phyloP scores from a whole-genome alignment of 148 eudicot genomes.

The Gaultheria prostrata region DNA sequence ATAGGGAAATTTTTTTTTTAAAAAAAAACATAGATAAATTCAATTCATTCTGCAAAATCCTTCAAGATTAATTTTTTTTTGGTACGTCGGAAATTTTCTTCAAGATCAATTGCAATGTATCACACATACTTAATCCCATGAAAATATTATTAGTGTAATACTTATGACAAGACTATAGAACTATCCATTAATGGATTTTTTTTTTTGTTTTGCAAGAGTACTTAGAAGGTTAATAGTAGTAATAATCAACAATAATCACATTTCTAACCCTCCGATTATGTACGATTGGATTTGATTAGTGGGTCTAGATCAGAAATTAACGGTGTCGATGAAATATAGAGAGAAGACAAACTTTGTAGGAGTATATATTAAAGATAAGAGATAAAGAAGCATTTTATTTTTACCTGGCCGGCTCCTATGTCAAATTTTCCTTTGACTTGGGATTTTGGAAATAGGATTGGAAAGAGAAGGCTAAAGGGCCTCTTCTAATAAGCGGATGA shows the following conservation, averaged over 20 bases:
- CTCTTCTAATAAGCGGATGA: background rate
- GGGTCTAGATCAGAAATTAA: background rate
- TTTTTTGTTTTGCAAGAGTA: background rate
- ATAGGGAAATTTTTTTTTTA: background rate
- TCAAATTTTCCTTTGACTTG: conserved; percentile 9
- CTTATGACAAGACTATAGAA: background rate
- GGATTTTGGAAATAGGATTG: conserved; percentile 13
- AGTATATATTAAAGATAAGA: no score
- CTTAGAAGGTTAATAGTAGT: no score
- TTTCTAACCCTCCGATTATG: background rate
- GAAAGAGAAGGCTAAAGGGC: background rate
- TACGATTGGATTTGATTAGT: background rate
- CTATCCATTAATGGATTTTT: background rate
- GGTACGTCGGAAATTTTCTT: background rate
- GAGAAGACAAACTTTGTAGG: background rate
- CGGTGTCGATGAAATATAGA: background rate
- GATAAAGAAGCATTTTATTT: no score
- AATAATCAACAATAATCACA: background rate
- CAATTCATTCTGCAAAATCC: background rate
- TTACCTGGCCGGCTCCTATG: background rate
- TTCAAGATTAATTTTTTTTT: background rate
- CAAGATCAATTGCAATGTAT: background rate
- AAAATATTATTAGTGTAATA: no score
- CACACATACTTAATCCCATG: background rate
- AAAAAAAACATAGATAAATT: background rate